Base-by-base conservation (phyloP, 805 yeast species). In the Hanseniaspora lindneri region DNA sequence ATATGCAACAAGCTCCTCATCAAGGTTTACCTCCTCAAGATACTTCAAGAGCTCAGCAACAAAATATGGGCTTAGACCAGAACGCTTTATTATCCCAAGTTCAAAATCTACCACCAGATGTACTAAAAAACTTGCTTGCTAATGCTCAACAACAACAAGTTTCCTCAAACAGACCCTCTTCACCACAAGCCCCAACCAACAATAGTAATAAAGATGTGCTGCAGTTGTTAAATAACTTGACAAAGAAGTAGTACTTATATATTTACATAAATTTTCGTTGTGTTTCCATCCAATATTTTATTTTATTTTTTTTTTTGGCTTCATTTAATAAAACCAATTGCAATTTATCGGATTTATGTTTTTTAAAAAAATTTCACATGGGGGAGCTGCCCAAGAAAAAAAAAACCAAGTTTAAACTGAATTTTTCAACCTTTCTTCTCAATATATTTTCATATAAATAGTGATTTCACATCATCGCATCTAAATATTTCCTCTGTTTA, bases 101-200 rank as follows among this genome's bases (percentile, higher is more conserved):
- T 24, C 66, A 64, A 52, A 62, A 58, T 41, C 46, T 63, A 20
- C 67, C 67, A 13, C 65, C 66, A 39, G 59, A 58, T 43, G 63
- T 62, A 19, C 60, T 63, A 4, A 57, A 64, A 6, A 59, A 54
- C 46, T 50, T 64, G 33, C 49, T 63, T 17, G 54, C 60, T 6
- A 56, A 58, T 49, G 66, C 66, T 3, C 62, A 62, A 48, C 65
- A 55, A 39, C 65, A 61, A 35, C 40, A 20, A 27, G 16, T 8
- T 30, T 19, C 37, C 19, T 7, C 37, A 17, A 7, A 7, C 14
- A 33, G 21, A 10, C 7, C 21, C 5, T 14, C 20, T 33, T 23
- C 20, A 17, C 10, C 37, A 24, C 7, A 13, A 21, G 9, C 40
- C 10, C 20, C 13, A 7, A 34, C 16, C 19, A 25, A 25, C 6